Base-by-base conservation (phyloP, 345 rosid genomes). In the Sonneratia caseolaris region DNA sequence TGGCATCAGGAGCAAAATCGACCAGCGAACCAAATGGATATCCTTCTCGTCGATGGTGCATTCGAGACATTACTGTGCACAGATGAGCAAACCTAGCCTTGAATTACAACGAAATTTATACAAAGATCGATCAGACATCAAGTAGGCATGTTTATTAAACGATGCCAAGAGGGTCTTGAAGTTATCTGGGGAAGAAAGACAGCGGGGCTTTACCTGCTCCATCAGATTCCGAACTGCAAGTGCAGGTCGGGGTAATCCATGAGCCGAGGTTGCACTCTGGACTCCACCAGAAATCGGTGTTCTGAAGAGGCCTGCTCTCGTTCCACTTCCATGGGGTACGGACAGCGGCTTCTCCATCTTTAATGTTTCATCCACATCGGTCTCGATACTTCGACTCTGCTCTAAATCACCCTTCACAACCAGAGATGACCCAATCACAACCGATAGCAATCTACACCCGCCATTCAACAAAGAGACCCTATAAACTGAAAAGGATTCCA, bases 241-340 rank as follows among this genome's bases (percentile, higher is more conserved):
- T 71, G 99, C 87, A 0, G 99, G 99, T 62, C 81, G 90, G 70
- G 94, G 98, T 76, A 95, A 84, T 66, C 96, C 94, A 79, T 95
- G 99, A 59, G 91, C 98, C 3, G 99, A 95, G 47, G 99, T 92
- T 70, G 98, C 99, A 68, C 89, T 95, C 77, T 92, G 99, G 73
- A 95, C 99, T 72, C 99, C 99, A 79, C 99, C 99, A 7, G 99
- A 92, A 74, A 92, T 95, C 9, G 99, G 99, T 16, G 99, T 95
- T 77, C 99, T 85, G 79, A 92, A 95, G 73, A 92, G 97, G 49
- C 97, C 97, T 43, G 97, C 85, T 74, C 98, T 83, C 15, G 84
- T 83, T 81, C 97, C 97, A 43, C 92, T 93, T 71, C 88, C 81
- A n/a, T 83, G 82, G 38, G 85, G 85, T 61, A 76, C 73, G 19